Evolutionary conservation across 257 asterid species (phyloP).

Genomic region (Linaria vulgaris): DNA sequence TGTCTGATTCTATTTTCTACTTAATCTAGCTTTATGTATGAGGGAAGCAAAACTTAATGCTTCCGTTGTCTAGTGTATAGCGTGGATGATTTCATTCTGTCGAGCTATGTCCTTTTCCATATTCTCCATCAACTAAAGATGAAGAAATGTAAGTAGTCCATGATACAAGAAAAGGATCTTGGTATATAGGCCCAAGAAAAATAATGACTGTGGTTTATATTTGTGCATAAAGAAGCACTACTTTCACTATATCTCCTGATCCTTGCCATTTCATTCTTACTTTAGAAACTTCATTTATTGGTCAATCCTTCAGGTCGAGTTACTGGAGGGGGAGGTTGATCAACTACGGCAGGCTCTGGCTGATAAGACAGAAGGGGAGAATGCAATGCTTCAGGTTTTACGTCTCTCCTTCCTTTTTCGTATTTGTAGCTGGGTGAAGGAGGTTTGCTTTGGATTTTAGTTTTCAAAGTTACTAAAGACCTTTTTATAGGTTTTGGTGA

Average conservation of each 20-base stretch:
- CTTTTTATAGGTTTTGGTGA: slow-evolving; percentile 64
- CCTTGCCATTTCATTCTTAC: no score
- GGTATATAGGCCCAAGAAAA: not conserved
- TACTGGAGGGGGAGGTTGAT: slow-evolving; percentile 69
- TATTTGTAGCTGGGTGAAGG: slow-evolving; percentile 6
- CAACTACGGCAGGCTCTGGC: slow-evolving; percentile 58
- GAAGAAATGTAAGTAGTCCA: not conserved
- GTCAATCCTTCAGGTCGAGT: slow-evolving; percentile 71
- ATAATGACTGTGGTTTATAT: not conserved
- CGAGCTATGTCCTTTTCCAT: not conserved
- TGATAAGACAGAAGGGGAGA: slow-evolving; percentile 72
- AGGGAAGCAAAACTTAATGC: no score
- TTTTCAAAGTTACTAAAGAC: slow-evolving; percentile 25
- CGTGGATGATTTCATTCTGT: no score
- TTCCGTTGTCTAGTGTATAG: no score
- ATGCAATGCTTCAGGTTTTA: slow-evolving; percentile 77
- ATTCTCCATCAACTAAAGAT: not conserved
- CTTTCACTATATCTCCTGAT: slow-evolving; percentile 19
- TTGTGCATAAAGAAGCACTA: not conserved
- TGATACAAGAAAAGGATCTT: no score
- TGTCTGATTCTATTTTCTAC: no score
- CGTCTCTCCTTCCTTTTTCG: slow-evolving; percentile 8
- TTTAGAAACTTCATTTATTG: no score
- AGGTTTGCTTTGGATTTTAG: slow-evolving; percentile 15
- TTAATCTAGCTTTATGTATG: no score